Base-by-base conservation (phyloP, 2,329 filamentous ascomycete genomes). In the Escovopsis weberi region DNA sequence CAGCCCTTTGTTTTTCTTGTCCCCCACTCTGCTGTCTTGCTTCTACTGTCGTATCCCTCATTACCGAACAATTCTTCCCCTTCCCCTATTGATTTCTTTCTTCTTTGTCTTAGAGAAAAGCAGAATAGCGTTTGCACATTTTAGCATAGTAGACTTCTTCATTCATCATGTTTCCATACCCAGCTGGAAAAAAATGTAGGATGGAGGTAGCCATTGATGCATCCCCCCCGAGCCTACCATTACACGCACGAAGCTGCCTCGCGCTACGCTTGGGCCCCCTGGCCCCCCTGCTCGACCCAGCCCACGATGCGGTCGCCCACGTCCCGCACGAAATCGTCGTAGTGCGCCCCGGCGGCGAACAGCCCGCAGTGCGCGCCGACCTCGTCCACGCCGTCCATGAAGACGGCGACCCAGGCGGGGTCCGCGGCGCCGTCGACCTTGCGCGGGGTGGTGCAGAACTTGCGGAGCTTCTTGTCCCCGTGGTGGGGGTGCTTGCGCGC, bases 321-420 rank as follows among this genome's bases (percentile, higher is more conserved):
- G 57, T 88, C 81, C 0, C 79, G 80, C n/a, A 89, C 78, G n/a
- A 89, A 63, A 48, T 63, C 64, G 52, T 87, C 82, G 55, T 91
- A 89, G 44, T 84, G 80, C 46, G 78, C 70, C 6, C 81, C 79
- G 11, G 77, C 63, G 37, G 85, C 75, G 63, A 94, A 94, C 41
- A 94, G 64, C 0, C 82, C 80, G 47, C 85, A 89, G 57, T 94
- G 87, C 9, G 87, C 88, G 6, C 76, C 79, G 1, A 94, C 82
- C 59, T 94, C 85, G 55, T 94, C 87, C 47, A 91, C 78, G 41
- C 78, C 79, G 45, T 81, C 73, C 83, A 95, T 91, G 53, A 78
- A 80, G 3, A 94, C 74, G 37, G 80, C 70, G 1, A 87, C 66
- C 87, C 88, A 94, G 12, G 79, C 75, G 4, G 72, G 64, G 56